Conservation (phyloP, 192 early-diverging fungal genomes). For the Physocladia obscura region DNA sequence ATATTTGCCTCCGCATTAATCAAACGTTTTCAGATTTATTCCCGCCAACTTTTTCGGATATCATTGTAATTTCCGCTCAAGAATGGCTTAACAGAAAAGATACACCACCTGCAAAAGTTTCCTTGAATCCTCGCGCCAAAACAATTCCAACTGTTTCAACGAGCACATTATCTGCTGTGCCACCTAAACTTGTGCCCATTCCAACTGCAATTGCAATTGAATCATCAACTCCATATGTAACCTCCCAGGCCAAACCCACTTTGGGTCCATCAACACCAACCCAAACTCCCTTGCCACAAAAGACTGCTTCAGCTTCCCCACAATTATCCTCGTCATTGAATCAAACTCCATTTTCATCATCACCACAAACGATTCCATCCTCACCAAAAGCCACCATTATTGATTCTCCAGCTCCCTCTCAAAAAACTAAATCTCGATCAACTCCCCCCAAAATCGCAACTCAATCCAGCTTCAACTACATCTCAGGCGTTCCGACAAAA, state of each 20-base stretch:
- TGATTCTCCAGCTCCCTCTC: background rate
- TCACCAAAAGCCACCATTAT: too few relatives aligned
- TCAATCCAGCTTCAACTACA: constrained; percentile 47
- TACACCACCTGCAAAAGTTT: background rate
- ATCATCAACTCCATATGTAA: too few relatives aligned
- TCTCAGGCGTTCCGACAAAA: constrained; percentile 31
- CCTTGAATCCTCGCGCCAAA: constrained; percentile 10
- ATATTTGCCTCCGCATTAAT: background rate
- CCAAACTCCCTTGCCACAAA: too few relatives aligned
- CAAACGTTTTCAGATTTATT: constrained; percentile 62
- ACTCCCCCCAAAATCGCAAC: background rate
- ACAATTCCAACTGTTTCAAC: background rate
- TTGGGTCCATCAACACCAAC: too few relatives aligned
- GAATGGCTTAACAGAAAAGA: constrained; percentile 60
- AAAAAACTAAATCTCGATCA: background rate
- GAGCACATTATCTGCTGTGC: background rate
- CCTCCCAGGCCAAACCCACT: too few relatives aligned
- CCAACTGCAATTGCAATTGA: too few relatives aligned
- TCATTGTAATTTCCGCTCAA: constrained; percentile 50
- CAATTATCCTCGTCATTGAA: too few relatives aligned
- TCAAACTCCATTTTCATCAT: too few relatives aligned
- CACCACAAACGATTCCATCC: too few relatives aligned
- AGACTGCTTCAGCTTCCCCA: too few relatives aligned
- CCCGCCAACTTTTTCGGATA: constrained; percentile 64
- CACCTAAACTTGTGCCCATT: background rate